Evolutionary conservation across 176 grass and related monocot genomes (phyloP).

Genomic region (Rhipidocladum racemiflorum): DNA sequence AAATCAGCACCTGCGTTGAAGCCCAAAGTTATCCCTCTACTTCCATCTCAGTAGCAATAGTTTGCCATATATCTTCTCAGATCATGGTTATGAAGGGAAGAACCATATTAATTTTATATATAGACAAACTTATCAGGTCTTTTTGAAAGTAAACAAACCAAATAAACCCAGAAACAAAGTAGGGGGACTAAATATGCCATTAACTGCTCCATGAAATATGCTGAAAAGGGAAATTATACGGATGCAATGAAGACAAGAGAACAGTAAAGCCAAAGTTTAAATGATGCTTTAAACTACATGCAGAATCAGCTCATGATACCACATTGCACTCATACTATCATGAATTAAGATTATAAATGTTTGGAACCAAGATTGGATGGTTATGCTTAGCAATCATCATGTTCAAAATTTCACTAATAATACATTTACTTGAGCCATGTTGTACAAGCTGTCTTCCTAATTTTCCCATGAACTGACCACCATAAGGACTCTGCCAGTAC

Average conservation of each 20-base stretch:
- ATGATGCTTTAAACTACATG: slow-evolving; percentile 33
- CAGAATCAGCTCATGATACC: slow-evolving; percentile 32
- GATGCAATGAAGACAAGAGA: slow-evolving; percentile 24
- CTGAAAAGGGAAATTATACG: slow-evolving; percentile 9
- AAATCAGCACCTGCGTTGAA: background rate
- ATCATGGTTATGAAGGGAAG: background rate
- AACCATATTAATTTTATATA: background rate
- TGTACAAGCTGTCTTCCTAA: slow-evolving; percentile 53
- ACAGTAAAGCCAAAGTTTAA: slow-evolving; percentile 20
- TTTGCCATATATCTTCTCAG: slow-evolving; percentile 14
- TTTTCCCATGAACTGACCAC: slow-evolving; percentile 46
- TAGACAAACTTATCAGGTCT: background rate
- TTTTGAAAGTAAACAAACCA: slow-evolving; percentile 2
- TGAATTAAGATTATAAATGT: slow-evolving; percentile 36
- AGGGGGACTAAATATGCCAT: background rate
- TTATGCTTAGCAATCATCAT: slow-evolving; percentile 37
- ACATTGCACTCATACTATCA: slow-evolving; percentile 20
- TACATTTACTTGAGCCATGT: slow-evolving; percentile 39
- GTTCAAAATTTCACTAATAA: slow-evolving; percentile 29
- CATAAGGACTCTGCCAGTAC: slow-evolving; percentile 58
- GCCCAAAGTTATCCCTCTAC: background rate
- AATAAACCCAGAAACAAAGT: background rate
- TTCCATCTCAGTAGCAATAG: slow-evolving; percentile 9
- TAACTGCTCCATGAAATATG: slow-evolving; percentile 24
- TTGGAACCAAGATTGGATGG: slow-evolving; percentile 7